phyloP scores from a whole-genome alignment of 148 eudicot genomes.

The Heliamphora exappendiculata region DNA sequence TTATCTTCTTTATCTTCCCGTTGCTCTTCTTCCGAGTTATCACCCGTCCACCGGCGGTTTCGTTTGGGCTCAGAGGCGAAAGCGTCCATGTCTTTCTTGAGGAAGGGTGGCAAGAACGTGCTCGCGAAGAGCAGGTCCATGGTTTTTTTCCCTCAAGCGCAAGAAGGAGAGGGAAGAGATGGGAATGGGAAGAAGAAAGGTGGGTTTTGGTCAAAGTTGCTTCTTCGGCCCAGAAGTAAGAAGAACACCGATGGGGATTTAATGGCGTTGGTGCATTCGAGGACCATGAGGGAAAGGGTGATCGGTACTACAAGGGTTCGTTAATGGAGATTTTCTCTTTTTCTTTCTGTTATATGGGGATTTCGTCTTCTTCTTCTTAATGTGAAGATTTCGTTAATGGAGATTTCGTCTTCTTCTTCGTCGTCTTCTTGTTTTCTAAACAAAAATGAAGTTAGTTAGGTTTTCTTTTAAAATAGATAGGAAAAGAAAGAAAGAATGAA shows the following conservation, averaged over 20 bases:
- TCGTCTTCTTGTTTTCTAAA: not conserved
- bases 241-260: conserved; percentile 14
- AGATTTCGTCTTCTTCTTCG: not conserved
- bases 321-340: not conserved
- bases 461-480: not conserved
- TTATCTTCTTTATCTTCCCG: conserved; percentile 21
- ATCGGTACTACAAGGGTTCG: conserved; percentile 5
- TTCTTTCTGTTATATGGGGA: not conserved
- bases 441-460: not conserved
- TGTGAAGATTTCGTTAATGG: conserved; percentile 3
- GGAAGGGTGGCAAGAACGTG: conserved; percentile 7
- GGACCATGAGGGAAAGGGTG: conserved; percentile 20
- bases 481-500: not conserved
- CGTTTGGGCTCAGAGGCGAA: conserved; percentile 19
- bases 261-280: conserved; percentile 24
- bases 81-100: conserved; percentile 15
- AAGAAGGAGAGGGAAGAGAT: not conserved
- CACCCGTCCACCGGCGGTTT: conserved; percentile 22
- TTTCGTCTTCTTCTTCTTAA: no score
- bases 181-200: conserved; percentile 17
- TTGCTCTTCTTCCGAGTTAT: conserved; percentile 24
- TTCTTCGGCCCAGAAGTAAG: conserved; percentile 34
- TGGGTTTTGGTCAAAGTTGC: conserved; percentile 53
- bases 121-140: conserved; percentile 47
- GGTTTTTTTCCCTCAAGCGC: conserved; percentile 18